Base-by-base conservation (phyloP, 1,284 basidiomycete genomes). In the Boletus albobrunnescens region DNA sequence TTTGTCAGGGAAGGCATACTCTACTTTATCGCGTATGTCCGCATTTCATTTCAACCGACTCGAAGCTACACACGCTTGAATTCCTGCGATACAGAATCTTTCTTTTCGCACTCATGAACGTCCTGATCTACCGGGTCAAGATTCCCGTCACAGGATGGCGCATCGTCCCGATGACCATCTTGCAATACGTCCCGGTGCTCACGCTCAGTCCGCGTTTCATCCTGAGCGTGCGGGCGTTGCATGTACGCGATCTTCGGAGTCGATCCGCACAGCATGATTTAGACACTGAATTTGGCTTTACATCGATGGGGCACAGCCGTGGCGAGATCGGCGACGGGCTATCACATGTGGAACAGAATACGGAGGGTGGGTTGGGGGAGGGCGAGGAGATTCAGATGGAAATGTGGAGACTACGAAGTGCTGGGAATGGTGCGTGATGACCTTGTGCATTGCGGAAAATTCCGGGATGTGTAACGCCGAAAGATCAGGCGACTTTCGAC, bases 221-320 rank as follows among this genome's bases (percentile, higher is more conserved):
- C 28, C 10, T 52, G 44, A 52, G 27, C 14, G 6, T 52, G 33
- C 51, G 51, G 9, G 28, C 16, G 12, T 20, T 52, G 32, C 41
- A 52, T 14, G 41, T 8, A 2, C 32, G 17, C 20, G 45, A 47
- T 20, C 17, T 35, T 17, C 30, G 11, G 13, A 24, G 31, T 26
- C 28, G 20, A 26, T 12, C 12, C 5, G 13, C 10, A 17, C 22
- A 13, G 13, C 3, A 8, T 12, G 31, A 26, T 20, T 19, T 47
- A 3, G 50, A 52, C 24, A 52, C 20, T 20, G 23, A n/a, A 16
- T 53, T 54, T 26, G 51, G 51, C 12, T 32, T 49, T 4, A 14
- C 24, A 17, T 36, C 41, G 22, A 28, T 14, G n/a, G n/a, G n/a
- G 5, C 1, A 19, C 6, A 10, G 13, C 2, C n/a, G n/a, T n/a